phyloP scores from a whole-genome alignment of 371 early-diverging fungal genomes.

The Mortierella sp. region DNA sequence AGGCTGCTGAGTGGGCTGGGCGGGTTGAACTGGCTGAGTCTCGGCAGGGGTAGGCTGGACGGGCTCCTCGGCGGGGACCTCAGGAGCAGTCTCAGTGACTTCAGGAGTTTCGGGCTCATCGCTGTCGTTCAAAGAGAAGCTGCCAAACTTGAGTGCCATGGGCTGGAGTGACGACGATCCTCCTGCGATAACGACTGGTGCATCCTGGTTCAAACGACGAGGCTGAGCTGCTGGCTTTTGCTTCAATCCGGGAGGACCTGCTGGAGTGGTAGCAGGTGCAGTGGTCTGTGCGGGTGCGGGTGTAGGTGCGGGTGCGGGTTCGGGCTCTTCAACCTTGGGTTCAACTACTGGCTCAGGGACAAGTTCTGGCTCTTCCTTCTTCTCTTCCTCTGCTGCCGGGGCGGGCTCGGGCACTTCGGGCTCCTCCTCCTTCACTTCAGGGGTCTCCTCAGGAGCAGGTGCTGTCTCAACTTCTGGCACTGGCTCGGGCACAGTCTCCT shows the following conservation, averaged over 20 bases:
- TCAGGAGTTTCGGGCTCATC: constrained; percentile 38
- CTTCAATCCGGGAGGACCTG: constrained; percentile 69
- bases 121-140: constrained; percentile 74
- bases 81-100: constrained; percentile 3
- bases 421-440: constrained; percentile 27
- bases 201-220: constrained; percentile 85
- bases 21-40: constrained; percentile 36
- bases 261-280: constrained; percentile 26
- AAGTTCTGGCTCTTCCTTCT: constrained; percentile 34
- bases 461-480: constrained; percentile 35
- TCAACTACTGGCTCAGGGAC: constrained; percentile 22
- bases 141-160: constrained; percentile 88
- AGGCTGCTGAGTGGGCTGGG: constrained; percentile 37
- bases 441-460: constrained; percentile 31
- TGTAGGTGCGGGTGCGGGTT: constrained; percentile 23
- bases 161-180: constrained; percentile 73
- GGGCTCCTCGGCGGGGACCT: constrained; percentile 3
- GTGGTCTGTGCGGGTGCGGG: constrained; percentile 2
- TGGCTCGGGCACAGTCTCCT: constrained; percentile 22
- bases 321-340: constrained; percentile 25
- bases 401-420: constrained; percentile 27
- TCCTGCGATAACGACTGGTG: constrained; percentile 89
- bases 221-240: constrained; percentile 58
- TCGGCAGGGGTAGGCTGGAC: constrained; percentile 30
- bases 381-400: constrained; percentile 16